A percentile compares a stretch with the other conserved stretches of the same genome.
Conservation (phyloP, 371 early-diverging fungal genomes). For the Mucor lusitanicus region DNA sequence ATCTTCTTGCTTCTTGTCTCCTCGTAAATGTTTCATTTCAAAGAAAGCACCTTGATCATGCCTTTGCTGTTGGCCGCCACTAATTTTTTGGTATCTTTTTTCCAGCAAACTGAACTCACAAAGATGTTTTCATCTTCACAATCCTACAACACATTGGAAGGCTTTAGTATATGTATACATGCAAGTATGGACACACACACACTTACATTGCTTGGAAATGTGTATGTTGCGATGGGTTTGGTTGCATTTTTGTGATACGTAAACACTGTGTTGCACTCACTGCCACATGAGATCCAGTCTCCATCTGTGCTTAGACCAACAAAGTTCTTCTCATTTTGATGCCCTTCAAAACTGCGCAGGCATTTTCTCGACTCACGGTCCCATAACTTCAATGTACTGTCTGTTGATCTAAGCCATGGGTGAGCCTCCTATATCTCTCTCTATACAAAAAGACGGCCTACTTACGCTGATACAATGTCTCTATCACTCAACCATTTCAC, state of each 20-base stretch:
- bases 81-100: constrained; percentile 70
- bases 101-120: constrained; percentile 92
- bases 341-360: constrained; percentile 76
- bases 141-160: neutral
- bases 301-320: constrained; percentile 81
- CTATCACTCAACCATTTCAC: constrained; percentile 77
- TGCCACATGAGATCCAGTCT: constrained; percentile 91
- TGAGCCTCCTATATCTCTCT: neutral
- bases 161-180: neutral
- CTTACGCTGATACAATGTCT: constrained; percentile 77
- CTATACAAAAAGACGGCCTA: neutral
- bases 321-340: constrained; percentile 94
- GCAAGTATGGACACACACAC: no score
- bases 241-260: constrained; percentile 75
- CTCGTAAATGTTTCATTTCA: constrained; percentile 10
- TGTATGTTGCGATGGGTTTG: constrained; percentile 70
- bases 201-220: constrained; percentile 67
- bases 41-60: constrained; percentile 71
- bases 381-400: constrained; percentile 89
- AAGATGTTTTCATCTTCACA: constrained; percentile 66
- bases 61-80: constrained; percentile 92
- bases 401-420: constrained; percentile 66
- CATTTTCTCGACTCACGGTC: constrained; percentile 55
- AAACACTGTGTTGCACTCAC: constrained; percentile 86
- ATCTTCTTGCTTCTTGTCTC: neutral